These are phyloP conservation scores for Agrostemma githago DNA, from an alignment of 148 eudicot genomes.

Conservation along the genomic window DNA sequence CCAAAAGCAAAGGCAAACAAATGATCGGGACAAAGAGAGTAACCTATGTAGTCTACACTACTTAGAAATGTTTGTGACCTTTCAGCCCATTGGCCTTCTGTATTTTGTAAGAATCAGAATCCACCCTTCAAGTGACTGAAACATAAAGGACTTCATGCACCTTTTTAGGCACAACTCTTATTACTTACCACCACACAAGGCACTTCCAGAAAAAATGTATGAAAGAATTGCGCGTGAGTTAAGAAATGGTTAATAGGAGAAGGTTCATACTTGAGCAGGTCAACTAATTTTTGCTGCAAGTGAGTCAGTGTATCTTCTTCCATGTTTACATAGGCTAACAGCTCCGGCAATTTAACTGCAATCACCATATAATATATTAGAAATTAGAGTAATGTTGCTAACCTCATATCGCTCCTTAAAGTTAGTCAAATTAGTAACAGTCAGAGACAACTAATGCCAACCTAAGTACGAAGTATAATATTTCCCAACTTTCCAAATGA, in stretches of 20 bases:
- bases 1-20: no score
- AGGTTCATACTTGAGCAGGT: constrained; percentile 61
- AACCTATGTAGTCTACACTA: no score
- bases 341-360: constrained; percentile 85
- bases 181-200: neutral
- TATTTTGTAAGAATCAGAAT: neutral
- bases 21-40: no score
- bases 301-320: constrained; percentile 63
- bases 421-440: no score
- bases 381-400: neutral
- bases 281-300: constrained; percentile 71
- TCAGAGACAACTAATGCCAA: no score
- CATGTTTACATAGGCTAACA: constrained; percentile 52
- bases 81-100: neutral
- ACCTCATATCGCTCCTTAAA: no score
- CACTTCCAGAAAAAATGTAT: neutral
- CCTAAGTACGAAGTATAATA: no score
- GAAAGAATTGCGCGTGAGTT: neutral
- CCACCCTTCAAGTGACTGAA: neutral
- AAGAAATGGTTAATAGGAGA: neutral
- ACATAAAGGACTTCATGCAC: neutral
- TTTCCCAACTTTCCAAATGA: no score
- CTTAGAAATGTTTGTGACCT: neutral
- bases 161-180: neutral
- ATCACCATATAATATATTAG: constrained; percentile 12